phyloP scores from a whole-genome alignment of 2,329 filamentous ascomycete species.

The Trichoderma gracile region DNA sequence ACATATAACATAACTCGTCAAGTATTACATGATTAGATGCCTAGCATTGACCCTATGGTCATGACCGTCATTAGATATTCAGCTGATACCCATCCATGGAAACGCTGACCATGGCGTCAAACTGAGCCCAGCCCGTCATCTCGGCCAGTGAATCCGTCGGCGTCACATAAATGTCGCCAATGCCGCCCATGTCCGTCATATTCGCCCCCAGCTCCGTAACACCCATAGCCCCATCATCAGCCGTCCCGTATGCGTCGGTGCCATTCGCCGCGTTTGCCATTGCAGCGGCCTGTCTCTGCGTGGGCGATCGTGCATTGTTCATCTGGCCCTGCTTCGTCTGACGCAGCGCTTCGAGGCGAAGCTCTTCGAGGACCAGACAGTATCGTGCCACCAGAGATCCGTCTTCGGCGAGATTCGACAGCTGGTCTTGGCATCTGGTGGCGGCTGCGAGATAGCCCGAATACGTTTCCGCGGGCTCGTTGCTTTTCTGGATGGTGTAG shows the following conservation, averaged over 20 bases:
- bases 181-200: constrained; percentile 18
- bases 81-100: constrained; percentile 19
- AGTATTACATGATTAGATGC: background rate
- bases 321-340: constrained; percentile 14
- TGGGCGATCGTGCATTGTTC: constrained; percentile 2
- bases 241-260: background rate
- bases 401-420: constrained; percentile 13
- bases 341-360: constrained; percentile 13
- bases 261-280: background rate
- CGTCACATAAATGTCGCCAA: constrained; percentile 20
- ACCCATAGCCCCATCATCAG: background rate
- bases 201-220: constrained; percentile 10
- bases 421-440: constrained; percentile 16
- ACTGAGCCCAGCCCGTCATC: constrained; percentile 22
- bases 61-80: background rate
- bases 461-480: constrained; percentile 6
- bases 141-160: constrained; percentile 16
- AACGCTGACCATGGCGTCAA: constrained; percentile 20
- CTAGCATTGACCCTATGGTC: too few species aligned
- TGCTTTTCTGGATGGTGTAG: constrained; percentile 21
- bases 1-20: background rate
- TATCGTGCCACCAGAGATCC: constrained; percentile 10
- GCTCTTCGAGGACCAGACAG: constrained; percentile 12
- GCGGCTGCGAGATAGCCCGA: background rate
- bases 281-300: constrained; percentile 2